A percentile compares a stretch with the other conserved stretches of the same genome.
Evolutionary conservation across 129 eudicot species (phyloP).

Genomic region (Smallanthus sonchifolius): DNA sequence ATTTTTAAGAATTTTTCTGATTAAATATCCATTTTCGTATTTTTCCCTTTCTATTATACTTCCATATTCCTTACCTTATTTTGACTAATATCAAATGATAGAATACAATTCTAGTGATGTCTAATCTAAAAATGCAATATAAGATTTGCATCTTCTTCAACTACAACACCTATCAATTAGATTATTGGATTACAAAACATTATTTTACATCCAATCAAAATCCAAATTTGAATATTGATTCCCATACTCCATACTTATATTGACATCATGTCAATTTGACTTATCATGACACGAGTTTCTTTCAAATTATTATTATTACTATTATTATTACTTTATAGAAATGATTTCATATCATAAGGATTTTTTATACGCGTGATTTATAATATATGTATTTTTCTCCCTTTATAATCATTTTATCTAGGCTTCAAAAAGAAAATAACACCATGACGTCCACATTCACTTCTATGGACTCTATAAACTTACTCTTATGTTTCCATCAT

Average conservation of each 20-base stretch:
- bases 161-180: not conserved
- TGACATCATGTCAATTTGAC: conserved; percentile 2
- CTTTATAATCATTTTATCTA: not conserved
- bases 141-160: not conserved
- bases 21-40: no score
- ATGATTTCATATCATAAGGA: not conserved
- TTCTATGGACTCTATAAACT: not conserved
- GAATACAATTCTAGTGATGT: not conserved
- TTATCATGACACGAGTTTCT: not conserved
- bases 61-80: no score
- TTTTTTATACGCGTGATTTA: not conserved
- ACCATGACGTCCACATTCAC: not conserved
- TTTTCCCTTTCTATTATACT: no score
- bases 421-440: not conserved
- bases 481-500: no score
- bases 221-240: not conserved
- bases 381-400: not conserved
- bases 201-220: not conserved
- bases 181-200: not conserved
- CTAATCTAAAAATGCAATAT: not conserved
- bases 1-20: no score
- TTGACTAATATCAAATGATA: no score
- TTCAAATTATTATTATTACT: not conserved
- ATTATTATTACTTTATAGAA: not conserved
- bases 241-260: not conserved